Conservation (phyloP, 345 rosid species). For the Arabis hirsuta region DNA sequence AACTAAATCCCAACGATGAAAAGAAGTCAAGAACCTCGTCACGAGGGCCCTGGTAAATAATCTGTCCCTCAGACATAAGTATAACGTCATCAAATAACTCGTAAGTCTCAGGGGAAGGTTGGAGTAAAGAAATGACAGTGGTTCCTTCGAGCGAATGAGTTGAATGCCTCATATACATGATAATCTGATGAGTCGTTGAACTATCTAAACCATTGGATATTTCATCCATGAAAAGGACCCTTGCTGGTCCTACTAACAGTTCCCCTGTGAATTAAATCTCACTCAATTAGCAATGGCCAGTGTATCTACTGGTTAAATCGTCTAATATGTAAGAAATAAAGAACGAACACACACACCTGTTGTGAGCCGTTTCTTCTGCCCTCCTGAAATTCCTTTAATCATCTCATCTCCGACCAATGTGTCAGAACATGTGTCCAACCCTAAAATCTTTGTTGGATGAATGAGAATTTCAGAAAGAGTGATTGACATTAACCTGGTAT, state of each 20-base stretch:
- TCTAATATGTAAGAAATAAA: not conserved
- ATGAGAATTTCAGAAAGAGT: conserved; percentile 53
- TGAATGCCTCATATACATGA: conserved; percentile 86
- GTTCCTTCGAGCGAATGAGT: conserved; percentile 85
- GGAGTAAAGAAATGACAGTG: conserved; percentile 84
- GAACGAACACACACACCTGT: conserved; percentile 59
- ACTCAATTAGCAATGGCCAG: conserved; percentile 34
- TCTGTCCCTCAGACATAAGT: conserved; percentile 92
- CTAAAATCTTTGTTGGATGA: conserved; percentile 91
- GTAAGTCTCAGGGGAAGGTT: conserved; percentile 95
- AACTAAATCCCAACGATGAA: conserved; percentile 74
- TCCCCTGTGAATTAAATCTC: conserved; percentile 65
- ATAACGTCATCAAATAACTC: conserved; percentile 90
- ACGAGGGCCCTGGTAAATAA: conserved; percentile 92
- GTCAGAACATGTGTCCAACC: conserved; percentile 92
- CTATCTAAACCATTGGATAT: conserved; percentile 98
- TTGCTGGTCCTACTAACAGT: conserved; percentile 92
- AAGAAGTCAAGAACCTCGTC: conserved; percentile 76
- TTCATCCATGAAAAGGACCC: conserved; percentile 98
- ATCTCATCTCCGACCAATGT: conserved; percentile 98
- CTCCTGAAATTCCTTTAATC: conserved; percentile 99
- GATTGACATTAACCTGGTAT: conserved; percentile 7
- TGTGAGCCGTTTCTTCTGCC: conserved; percentile 97
- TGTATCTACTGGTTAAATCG: conserved; percentile 3
- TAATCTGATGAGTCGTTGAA: conserved; percentile 90